These are phyloP conservation scores for Diplotaxis tenuifolia DNA, from an alignment of 345 rosid genomes.

Conservation along the genomic window DNA sequence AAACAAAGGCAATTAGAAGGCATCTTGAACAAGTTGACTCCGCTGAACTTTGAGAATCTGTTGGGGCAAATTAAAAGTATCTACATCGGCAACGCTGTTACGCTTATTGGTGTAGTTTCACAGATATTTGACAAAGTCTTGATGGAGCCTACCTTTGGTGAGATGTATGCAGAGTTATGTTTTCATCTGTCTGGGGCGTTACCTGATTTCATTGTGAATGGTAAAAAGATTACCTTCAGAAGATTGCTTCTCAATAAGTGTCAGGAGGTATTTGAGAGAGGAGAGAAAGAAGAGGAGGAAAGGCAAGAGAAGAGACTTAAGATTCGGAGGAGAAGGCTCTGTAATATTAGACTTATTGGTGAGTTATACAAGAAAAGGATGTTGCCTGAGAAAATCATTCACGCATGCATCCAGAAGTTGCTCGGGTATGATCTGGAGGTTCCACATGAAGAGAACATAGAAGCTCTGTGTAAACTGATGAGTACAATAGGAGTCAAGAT, in stretches of 20 bases:
- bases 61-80: constrained; percentile 88
- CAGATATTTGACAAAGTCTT: constrained; percentile 98
- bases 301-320: constrained; percentile 83
- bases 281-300: constrained; percentile 80
- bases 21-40: constrained; percentile 90
- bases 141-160: constrained; percentile 54
- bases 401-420: constrained; percentile 69
- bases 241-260: constrained; percentile 88
- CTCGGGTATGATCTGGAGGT: constrained; percentile 70
- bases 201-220: constrained; percentile 66
- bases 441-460: constrained; percentile 91
- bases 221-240: constrained; percentile 75
- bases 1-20: constrained; percentile 86
- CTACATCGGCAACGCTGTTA: constrained; percentile 67
- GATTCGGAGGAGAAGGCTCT: constrained; percentile 90
- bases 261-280: constrained; percentile 95
- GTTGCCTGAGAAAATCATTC: constrained; percentile 92
- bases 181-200: constrained; percentile 59
- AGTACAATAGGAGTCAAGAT: too few species aligned
- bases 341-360: constrained; percentile 93
- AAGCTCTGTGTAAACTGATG: too few species aligned
- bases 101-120: constrained; percentile 75
- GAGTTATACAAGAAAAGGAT: constrained; percentile 90
- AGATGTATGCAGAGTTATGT: constrained; percentile 54
- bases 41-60: constrained; percentile 88